Evolutionary conservation across 768 basidiomycete species (phyloP).

Genomic region (Phylloporus scabripes): DNA sequence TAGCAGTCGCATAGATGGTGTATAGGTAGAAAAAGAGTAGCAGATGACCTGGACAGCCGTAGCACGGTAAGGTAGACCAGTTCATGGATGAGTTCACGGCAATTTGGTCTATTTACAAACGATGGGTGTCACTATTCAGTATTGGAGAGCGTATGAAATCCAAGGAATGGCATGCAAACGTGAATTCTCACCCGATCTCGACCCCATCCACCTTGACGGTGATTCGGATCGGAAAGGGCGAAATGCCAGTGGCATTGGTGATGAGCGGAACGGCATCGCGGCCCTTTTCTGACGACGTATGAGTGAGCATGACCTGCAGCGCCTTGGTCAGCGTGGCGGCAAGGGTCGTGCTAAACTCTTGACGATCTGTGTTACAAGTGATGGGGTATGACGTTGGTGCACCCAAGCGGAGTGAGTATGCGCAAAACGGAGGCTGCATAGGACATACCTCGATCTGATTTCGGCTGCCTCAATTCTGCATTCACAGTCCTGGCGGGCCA

Average conservation of each 20-base stretch:
- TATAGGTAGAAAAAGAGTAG: neutral
- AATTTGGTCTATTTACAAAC: no score
- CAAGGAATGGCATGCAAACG: neutral
- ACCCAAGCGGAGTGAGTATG: neutral
- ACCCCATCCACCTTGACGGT: slow-evolving; percentile 60
- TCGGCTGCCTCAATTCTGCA: slow-evolving; percentile 71
- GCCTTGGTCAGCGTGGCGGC: slow-evolving; percentile 59
- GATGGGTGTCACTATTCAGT: no score
- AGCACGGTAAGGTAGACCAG: no score
- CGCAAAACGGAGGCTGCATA: neutral
- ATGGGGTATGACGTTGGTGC: neutral
- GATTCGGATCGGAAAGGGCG: slow-evolving; percentile 75
- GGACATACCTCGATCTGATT: slow-evolving; percentile 50
- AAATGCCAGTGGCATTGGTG: slow-evolving; percentile 69
- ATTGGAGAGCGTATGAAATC: neutral
- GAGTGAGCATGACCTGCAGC: slow-evolving; percentile 63
- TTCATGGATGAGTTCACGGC: no score
- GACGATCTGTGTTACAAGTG: slow-evolving; percentile 33
- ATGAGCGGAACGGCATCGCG: slow-evolving; percentile 73
- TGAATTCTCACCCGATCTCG: slow-evolving; percentile 42
- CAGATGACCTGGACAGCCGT: neutral
- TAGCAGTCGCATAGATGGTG: neutral
- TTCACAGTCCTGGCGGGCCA: slow-evolving; percentile 59
- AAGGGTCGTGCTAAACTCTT: slow-evolving; percentile 53
- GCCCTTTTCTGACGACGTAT: slow-evolving; percentile 76